phyloP scores from a whole-genome alignment of 176 grass and related monocot species.

The Cenchrus americanus region DNA sequence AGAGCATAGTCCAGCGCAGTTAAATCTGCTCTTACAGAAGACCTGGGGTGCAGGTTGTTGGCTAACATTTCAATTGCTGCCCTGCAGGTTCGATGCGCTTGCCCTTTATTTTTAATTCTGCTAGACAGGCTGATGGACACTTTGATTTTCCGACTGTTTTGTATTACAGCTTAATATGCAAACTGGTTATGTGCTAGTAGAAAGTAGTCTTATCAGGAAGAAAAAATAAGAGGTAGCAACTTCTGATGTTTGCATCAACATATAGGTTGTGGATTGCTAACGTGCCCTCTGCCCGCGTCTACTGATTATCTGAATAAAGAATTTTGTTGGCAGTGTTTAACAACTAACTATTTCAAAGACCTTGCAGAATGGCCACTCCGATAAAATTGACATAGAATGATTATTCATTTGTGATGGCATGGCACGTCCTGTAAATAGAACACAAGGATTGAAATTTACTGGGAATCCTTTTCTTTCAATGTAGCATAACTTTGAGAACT shows the following conservation, averaged over 20 bases:
- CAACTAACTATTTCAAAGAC: not conserved
- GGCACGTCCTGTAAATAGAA: too few relatives aligned
- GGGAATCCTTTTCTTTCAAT: too few relatives aligned
- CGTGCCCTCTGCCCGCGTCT: not conserved
- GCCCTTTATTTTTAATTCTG: not conserved
- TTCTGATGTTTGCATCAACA: constrained; percentile 2
- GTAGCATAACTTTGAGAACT: too few relatives aligned
- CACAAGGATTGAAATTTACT: not conserved
- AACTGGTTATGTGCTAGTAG: not conserved
- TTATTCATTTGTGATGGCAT: not conserved
- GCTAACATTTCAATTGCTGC: not conserved
- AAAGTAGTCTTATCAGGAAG: not conserved
- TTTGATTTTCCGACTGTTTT: not conserved
- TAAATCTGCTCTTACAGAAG: not conserved
- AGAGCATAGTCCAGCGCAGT: not conserved
- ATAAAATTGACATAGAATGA: not conserved
- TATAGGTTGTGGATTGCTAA: too few relatives aligned
- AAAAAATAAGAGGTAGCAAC: not conserved
- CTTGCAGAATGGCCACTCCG: not conserved
- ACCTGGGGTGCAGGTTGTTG: not conserved
- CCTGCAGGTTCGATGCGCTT: not conserved
- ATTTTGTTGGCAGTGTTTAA: not conserved
- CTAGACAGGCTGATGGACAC: too few relatives aligned
- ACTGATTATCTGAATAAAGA: not conserved
- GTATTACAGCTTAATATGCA: not conserved